A percentile compares a stretch with the other conserved stretches of the same genome.
These are phyloP conservation scores for Colletotrichum caudatum DNA, from an alignment of 2,329 filamentous ascomycete species.

Conservation along the genomic window DNA sequence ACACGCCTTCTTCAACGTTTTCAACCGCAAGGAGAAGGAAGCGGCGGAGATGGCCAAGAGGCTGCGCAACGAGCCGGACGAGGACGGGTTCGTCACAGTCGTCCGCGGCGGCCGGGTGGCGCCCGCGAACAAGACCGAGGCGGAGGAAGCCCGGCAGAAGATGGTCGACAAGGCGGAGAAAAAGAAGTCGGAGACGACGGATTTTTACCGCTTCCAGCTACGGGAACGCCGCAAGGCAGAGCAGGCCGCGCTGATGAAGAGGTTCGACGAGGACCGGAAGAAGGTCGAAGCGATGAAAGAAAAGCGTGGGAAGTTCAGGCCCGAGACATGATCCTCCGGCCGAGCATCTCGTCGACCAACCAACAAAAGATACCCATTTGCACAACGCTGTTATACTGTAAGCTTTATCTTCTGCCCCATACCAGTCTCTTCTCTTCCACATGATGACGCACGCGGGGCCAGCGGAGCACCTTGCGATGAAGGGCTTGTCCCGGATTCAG, in stretches of 20 bases:
- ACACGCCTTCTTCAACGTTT: conserved; percentile 89
- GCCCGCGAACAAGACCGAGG: conserved; percentile 80
- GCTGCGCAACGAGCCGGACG: conserved; percentile 84
- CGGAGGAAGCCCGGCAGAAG: conserved; percentile 68
- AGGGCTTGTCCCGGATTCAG: conserved; percentile 45
- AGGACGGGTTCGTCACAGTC: conserved; percentile 96
- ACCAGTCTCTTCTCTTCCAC: conserved; percentile 40
- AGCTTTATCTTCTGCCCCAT: conserved; percentile 36
- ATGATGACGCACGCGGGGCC: conserved; percentile 68
- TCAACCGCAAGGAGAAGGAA: conserved; percentile 76
- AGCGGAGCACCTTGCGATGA: conserved; percentile 52
- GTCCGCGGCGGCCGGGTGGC: conserved; percentile 80
- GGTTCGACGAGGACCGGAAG: conserved; percentile 81
- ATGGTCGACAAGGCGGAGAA: conserved; percentile 73
- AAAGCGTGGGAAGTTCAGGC: conserved; percentile 72
- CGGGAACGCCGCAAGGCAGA: conserved; percentile 82
- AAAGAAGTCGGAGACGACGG: conserved; percentile 73
- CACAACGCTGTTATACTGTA: conserved; percentile 36
- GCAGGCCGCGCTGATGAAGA: conserved; percentile 74
- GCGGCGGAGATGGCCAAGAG: conserved; percentile 71
- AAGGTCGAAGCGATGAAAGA: conserved; percentile 79
- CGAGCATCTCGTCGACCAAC: conserved; percentile 11
- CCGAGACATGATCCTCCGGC: conserved; percentile 55
- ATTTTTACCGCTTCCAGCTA: conserved; percentile 88
- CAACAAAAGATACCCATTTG: conserved; percentile 28